A percentile compares a stretch with the other conserved stretches of the same genome.
These are phyloP conservation scores for Beauveria medogensis DNA, from an alignment of 2,329 filamentous ascomycete species.

Conservation along the genomic window DNA sequence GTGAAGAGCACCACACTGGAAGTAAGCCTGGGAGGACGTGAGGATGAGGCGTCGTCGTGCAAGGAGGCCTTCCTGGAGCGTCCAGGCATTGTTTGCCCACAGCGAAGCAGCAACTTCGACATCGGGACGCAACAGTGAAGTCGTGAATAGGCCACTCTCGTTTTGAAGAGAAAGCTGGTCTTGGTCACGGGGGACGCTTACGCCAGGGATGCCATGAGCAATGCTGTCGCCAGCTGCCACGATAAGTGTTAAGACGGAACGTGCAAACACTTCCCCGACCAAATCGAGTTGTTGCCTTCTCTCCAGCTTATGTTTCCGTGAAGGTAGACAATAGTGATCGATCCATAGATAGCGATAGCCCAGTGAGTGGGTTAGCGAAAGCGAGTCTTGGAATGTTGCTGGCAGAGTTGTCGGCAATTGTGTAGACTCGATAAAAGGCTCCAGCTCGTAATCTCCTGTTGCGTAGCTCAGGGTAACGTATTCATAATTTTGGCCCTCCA, in stretches of 20 bases:
- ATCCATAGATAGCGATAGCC: conserved; percentile 31
- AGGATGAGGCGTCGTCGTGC: conserved; percentile 28
- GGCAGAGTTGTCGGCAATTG: conserved; percentile 21
- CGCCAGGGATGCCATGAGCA: conserved; percentile 25
- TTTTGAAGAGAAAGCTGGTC: conserved; percentile 28
- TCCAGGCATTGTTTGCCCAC: conserved; percentile 29
- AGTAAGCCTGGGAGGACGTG: conserved; percentile 30
- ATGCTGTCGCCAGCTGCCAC: conserved; percentile 25
- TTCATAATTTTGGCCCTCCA: conserved; percentile 17
- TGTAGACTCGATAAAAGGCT: neutral
- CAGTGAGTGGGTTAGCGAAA: conserved; percentile 23
- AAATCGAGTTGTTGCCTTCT: conserved; percentile 21
- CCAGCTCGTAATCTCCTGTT: conserved; percentile 2
- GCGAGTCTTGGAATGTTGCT: conserved; percentile 25
- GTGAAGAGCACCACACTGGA: conserved; percentile 29
- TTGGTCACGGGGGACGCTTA: conserved; percentile 23
- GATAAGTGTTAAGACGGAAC: conserved; percentile 27
- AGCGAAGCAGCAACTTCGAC: conserved; percentile 26
- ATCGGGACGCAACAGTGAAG: conserved; percentile 28
- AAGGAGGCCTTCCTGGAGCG: conserved; percentile 29
- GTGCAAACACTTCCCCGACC: conserved; percentile 27
- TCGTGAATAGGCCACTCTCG: conserved; percentile 26
- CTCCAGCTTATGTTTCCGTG: conserved; percentile 18
- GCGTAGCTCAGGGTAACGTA: conserved; percentile 32
- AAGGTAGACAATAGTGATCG: conserved; percentile 27